Base-by-base conservation (phyloP, 164 flowering plant genomes). In the Malania oleifera region DNA sequence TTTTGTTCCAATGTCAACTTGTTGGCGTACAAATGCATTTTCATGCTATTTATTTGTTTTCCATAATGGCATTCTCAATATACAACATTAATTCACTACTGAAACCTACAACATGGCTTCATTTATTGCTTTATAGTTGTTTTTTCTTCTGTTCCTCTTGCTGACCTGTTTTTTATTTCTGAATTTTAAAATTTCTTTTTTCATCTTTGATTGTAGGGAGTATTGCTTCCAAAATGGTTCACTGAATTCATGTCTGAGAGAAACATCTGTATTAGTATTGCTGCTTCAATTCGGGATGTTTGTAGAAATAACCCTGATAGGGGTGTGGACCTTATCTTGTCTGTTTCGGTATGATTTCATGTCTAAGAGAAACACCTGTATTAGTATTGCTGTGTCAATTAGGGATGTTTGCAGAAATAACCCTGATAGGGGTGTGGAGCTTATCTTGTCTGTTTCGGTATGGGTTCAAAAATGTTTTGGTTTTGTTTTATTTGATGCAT, bases 361-460 rank as follows among this genome's bases (percentile, higher is more conserved):
- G 43, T 63, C 72, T 52, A 81, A 88, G 53, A 74, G 70, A 64
- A 53, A 63, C 52, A 77, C 82, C 56, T 74, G 78, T 60, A 62
- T 87, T 26, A 91, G 97, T 56, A 74, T 86, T 73, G 97, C 99
- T 67, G 88, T 83, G 70, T 86, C 93, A 22, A 50, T 95, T 55
- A 75, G 79, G 38, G 96, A 95, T 79, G 83, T 95, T 66, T 91
- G 99, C 80, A 79, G 64, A 67, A 82, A 67, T 66, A 71, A 91
- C 68, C 88, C 99, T 68, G 99, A 95, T 62, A 82, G 93, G 81
- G 99, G 96, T 24, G 97, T 95, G 63, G 97, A 95, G 70, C 87
- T 91, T 61, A 89, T 95, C 70, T 75, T 95, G 68, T 85, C 96
- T 69, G 84, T 91, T 50, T 81, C 91, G 79, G 99, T 91, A 82